Percentiles rank a stretch among this genome's conserved stretches.
These are phyloP conservation scores for Penicillium sp. DNA, from an alignment of 2,329 filamentous ascomycete genomes.

Conservation along the genomic window DNA sequence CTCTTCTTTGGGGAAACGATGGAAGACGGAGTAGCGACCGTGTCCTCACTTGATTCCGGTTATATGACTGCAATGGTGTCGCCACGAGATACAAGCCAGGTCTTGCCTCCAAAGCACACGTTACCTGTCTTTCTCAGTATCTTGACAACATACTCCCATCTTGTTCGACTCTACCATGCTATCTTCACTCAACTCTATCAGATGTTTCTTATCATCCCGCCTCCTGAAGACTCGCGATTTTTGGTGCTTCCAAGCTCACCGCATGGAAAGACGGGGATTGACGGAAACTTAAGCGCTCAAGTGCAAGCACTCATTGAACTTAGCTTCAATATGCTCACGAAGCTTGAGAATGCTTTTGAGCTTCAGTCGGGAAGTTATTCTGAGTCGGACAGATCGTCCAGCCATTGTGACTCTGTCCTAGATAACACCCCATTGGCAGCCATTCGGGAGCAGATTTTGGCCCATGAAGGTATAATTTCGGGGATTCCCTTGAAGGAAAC, in stretches of 20 bases:
- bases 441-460: conserved; percentile 16
- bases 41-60: conserved; percentile 15
- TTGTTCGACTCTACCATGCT: conserved; percentile 18
- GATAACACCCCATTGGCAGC: conserved; percentile 5
- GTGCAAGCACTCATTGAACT: conserved; percentile 17
- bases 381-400: neutral
- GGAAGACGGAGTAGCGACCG: conserved; percentile 5
- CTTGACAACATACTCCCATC: conserved; percentile 18
- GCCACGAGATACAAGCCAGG: neutral
- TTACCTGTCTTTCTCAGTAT: conserved; percentile 16
- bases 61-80: conserved; percentile 11
- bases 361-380: neutral
- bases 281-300: conserved; percentile 12
- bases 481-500: conserved; percentile 18
- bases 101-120: neutral
- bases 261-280: conserved; percentile 13
- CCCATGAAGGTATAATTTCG: conserved; percentile 12
- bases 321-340: conserved; percentile 12
- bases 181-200: conserved; percentile 23
- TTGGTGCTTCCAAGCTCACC: conserved; percentile 15
- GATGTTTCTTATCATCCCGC: conserved; percentile 18
- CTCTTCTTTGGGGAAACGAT: neutral
- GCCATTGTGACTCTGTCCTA: neutral
- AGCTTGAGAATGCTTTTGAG: conserved; percentile 16
- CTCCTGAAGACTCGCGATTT: conserved; percentile 12